A percentile compares a stretch with the other conserved stretches of the same genome.
phyloP scores from a whole-genome alignment of 768 basidiomycete genomes.

The Rhodotorula kratochvilovae region DNA sequence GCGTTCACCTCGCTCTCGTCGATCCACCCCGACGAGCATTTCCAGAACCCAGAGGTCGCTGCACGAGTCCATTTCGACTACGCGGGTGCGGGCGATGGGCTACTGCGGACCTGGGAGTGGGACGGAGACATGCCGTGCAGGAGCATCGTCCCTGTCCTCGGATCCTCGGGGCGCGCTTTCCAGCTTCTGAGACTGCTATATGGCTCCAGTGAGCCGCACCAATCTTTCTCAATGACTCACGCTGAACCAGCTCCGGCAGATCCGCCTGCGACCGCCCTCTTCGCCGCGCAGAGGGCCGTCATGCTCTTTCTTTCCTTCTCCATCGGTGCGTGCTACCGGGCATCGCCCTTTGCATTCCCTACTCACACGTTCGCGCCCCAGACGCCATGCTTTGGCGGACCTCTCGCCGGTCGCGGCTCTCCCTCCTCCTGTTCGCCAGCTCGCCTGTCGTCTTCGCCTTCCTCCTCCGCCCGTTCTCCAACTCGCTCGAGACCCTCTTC shows the following conservation, averaged over 20 bases:
- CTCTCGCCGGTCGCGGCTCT: background rate
- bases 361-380: background rate
- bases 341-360: too few relatives aligned
- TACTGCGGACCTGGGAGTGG: slow-evolving; percentile 36
- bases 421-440: slow-evolving; percentile 31
- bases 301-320: slow-evolving; percentile 22
- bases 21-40: slow-evolving; percentile 43
- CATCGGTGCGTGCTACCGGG: slow-evolving; percentile 8
- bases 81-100: background rate
- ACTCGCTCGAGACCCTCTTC: slow-evolving; percentile 34
- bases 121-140: slow-evolving; percentile 4
- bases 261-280: slow-evolving; percentile 7
- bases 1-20: slow-evolving; percentile 25
- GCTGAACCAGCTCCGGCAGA: background rate
- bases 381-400: background rate
- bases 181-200: background rate
- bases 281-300: slow-evolving; percentile 6
- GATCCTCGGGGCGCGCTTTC: slow-evolving; percentile 19
- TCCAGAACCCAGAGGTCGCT: slow-evolving; percentile 39
- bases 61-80: slow-evolving; percentile 20
- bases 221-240: background rate
- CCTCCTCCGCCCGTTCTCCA: slow-evolving; percentile 40
- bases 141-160: slow-evolving; percentile 30
- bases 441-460: slow-evolving; percentile 31
- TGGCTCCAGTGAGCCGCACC: background rate